Evolutionary conservation across 2,329 filamentous ascomycete genomes (phyloP), one percentile per base, ranked within the genome.

Genomic region (Cercospora janseana): DNA sequence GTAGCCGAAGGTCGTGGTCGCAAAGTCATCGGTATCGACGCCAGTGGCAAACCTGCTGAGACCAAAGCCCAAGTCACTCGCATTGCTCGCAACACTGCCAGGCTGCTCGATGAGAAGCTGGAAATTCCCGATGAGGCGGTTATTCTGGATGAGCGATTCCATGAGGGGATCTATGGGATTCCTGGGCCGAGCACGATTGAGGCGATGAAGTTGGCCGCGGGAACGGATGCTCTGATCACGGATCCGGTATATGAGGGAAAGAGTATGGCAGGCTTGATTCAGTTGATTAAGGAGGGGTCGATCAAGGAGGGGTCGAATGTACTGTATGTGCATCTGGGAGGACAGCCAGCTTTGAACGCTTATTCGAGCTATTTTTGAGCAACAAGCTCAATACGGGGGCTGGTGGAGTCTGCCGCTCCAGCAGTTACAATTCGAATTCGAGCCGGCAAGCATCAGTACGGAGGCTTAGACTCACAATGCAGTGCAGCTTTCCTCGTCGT

Each of bases 161-260:
- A 87, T 65, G 86, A 77, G 13, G 82, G 82, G 6, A 70, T 77
- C 5, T 88, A 88, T 65, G 86, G 85, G 2, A 75, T 87, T 49
- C 82, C 84, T 0, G 82, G 86, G 57, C 70, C 80, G 64, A 71
- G 72, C 60, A 88, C 85, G 1, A 75, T 84, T 42, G 81, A 81
- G 24, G 85, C 84, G 0, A 88, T 88, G 64, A 78, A 78, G 66
- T 82, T 86, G 62, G 82, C 81, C 4, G 85, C 85, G 0, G 67
- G 72, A 51, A 86, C 80, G 1, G 86, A 88, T 70, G 85, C 79
- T 0, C 83, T 88, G 60, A 85, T 88, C 55, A 88, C 84, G 0
- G 85, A 88, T 63, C 85, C 85, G 0, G 85, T 88, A 1, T 88
- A 88, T 61, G 85, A 87, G 69, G 86, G 86, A 1, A 88, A 88